phyloP scores from a whole-genome alignment of 768 basidiomycete species.

The Neoboletus brunneissimus region DNA sequence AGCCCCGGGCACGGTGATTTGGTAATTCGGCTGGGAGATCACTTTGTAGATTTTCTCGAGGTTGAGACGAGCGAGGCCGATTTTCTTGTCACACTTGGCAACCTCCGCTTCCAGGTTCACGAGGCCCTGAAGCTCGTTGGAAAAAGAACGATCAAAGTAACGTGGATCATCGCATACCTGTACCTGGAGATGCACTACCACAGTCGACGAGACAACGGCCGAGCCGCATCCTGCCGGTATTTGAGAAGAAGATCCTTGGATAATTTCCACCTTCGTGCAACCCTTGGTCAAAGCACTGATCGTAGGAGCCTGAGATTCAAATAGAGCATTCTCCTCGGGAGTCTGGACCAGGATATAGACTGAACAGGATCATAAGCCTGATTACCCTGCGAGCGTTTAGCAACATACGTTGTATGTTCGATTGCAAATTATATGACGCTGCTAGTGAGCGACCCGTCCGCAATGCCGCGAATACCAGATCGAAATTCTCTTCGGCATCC shows the following conservation, averaged over 20 bases:
- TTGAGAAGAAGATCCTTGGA: slow-evolving; percentile 53
- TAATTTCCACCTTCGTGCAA: slow-evolving; percentile 70
- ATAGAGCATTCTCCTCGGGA: slow-evolving; percentile 58
- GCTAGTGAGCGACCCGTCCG: slow-evolving; percentile 49
- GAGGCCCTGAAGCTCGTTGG: slow-evolving; percentile 58
- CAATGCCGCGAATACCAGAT: slow-evolving; percentile 77
- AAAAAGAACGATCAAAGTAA: neutral
- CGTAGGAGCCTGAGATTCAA: slow-evolving; percentile 71
- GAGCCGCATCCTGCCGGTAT: slow-evolving; percentile 84
- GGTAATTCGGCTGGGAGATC: slow-evolving; percentile 73
- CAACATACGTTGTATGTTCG: slow-evolving; percentile 47
- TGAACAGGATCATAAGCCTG: slow-evolving; percentile 4
- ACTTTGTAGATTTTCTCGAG: slow-evolving; percentile 76
- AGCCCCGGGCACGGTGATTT: slow-evolving; percentile 72
- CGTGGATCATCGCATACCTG: slow-evolving; percentile 48
- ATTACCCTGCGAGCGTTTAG: too few relatives aligned
- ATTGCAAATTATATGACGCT: slow-evolving; percentile 85
- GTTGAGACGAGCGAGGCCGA: slow-evolving; percentile 64
- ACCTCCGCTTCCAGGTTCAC: slow-evolving; percentile 89
- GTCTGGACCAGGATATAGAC: slow-evolving; percentile 77
- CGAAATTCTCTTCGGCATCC: slow-evolving; percentile 81
- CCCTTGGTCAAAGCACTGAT: slow-evolving; percentile 86
- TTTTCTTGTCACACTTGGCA: slow-evolving; percentile 86
- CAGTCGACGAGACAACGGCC: slow-evolving; percentile 67
- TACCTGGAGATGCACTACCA: slow-evolving; percentile 82